Evolutionary conservation across 352 stramenopile genomes (phyloP).

Genomic region (Globisporangium cylindrosporum): DNA sequence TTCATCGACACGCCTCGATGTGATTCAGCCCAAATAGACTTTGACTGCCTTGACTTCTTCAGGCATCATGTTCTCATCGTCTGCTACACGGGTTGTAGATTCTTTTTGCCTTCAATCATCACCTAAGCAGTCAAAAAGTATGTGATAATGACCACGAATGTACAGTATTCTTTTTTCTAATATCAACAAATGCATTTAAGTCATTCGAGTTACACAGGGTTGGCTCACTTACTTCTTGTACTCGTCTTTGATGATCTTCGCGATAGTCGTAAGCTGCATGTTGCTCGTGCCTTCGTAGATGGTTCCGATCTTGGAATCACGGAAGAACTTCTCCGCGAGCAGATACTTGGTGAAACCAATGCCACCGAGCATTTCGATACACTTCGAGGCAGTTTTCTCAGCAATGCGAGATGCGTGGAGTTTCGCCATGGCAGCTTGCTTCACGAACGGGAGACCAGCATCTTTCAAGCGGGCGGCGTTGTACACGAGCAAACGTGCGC

Average conservation of each 20-base stretch:
- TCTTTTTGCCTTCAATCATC: not conserved
- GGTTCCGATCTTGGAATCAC: slow-evolving; percentile 96
- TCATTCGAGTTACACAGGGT: not conserved
- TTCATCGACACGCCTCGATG: not conserved
- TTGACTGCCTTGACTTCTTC: too few species aligned
- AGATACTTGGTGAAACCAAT: slow-evolving; percentile 96
- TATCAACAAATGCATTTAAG: slow-evolving; percentile 2
- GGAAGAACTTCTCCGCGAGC: slow-evolving; percentile 95
- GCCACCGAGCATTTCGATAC: slow-evolving; percentile 94
- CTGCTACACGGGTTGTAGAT: not conserved
- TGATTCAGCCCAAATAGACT: not conserved
- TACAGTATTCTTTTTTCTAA: slow-evolving; percentile 4
- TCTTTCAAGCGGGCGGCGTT: slow-evolving; percentile 95
- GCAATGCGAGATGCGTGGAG: slow-evolving; percentile 94
- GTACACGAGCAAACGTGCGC: slow-evolving; percentile 91
- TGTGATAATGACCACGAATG: not conserved
- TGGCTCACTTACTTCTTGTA: slow-evolving; percentile 64
- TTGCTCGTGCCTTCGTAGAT: slow-evolving; percentile 99
- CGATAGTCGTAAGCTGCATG: slow-evolving; percentile 95
- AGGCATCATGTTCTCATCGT: too few species aligned
- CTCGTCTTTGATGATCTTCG: slow-evolving; percentile 88
- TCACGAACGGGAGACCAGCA: slow-evolving; percentile 92
- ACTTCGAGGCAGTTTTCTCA: slow-evolving; percentile 94
- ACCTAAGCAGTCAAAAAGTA: not conserved
- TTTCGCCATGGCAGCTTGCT: slow-evolving; percentile 97